Evolutionary conservation across 129 eudicot genomes (phyloP), one percentile per base, ranked within the genome.

Genomic region (Arctium lappa): DNA sequence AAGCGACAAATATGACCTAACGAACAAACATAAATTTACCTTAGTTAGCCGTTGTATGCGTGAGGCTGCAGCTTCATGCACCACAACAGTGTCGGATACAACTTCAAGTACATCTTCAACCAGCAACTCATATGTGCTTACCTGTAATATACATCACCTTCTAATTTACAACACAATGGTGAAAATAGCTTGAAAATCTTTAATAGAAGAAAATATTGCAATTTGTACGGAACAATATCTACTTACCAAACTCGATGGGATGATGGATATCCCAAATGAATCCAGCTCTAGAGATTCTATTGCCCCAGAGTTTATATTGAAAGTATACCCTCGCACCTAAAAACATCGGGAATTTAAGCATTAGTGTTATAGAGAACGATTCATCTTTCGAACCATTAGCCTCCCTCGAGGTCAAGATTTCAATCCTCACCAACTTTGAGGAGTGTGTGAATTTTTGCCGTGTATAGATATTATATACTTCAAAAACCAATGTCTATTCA

Each of bases 181-280:
- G 33, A 68, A 40, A 39, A 39, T 71, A 37, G 69, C 65, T 3
- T 8, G n/a, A 82, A 65, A 68, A 29, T 16, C 34, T 3, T 71
- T 38, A 6, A 76, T 34, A 27, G 15, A 31, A 1, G 46, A 27
- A 68, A 6, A 68, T 8, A 34, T 75, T 39, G 6, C 27, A 69
- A 56, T 8, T 2, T 2, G 4, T 13, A 38, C 1, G 31, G n/a
- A 72, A 13, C 66, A 27, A 33, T 18, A 80, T 69, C 72, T 44
- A 87, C 93, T 76, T 88, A 93, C 97, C 94, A 93, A 82, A 88
- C 90, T 93, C 66, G 97, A 93, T 69, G 97, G 97, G 75, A 93
- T 91, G 82, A 93, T 83, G 82, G 97, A 91, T 74, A 91, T 83
- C 66, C 97, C 97, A 78, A 93, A 93, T 56, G 97, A 89, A 82